Evolutionary conservation across 331 rosid genomes (phyloP).

Genomic region (Dryas integrifolia): DNA sequence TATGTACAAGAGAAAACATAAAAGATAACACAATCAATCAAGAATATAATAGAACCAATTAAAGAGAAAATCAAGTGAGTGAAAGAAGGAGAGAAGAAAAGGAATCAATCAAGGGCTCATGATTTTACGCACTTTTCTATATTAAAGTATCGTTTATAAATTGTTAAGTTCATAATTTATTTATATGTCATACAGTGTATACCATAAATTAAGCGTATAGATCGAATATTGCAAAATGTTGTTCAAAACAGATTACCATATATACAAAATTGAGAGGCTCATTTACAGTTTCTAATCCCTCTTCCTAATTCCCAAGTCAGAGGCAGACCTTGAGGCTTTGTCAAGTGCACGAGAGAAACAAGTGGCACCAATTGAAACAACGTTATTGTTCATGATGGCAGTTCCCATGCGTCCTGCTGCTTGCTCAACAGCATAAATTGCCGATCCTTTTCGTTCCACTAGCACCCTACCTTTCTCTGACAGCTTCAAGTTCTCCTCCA

Average conservation of each 20-base stretch:
- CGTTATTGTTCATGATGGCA: conserved; percentile 3
- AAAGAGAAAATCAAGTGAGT: too few species aligned
- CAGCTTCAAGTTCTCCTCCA: not conserved
- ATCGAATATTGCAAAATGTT: not conserved
- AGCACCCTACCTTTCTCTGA: conserved; percentile 4
- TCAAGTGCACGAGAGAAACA: not conserved
- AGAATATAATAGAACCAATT: too few species aligned
- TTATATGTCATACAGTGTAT: too few species aligned
- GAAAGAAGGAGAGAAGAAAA: too few species aligned
- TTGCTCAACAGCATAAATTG: not conserved
- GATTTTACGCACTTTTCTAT: too few species aligned
- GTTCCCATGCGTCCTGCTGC: conserved; percentile 17
- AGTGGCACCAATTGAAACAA: not conserved
- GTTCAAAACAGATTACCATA: not conserved
- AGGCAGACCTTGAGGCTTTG: conserved; percentile 12
- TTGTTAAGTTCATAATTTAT: too few species aligned
- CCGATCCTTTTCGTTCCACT: conserved; percentile 9
- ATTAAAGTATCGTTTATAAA: too few species aligned
- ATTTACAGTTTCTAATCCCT: not conserved
- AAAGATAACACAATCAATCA: too few species aligned
- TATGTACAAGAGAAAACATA: too few species aligned
- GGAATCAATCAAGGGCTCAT: too few species aligned
- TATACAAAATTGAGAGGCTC: not conserved
- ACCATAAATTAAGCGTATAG: too few species aligned
- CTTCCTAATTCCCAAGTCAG: not conserved